phyloP scores from a whole-genome alignment of 108 stramenopile genomes.

The Cyclotella cryptica region DNA sequence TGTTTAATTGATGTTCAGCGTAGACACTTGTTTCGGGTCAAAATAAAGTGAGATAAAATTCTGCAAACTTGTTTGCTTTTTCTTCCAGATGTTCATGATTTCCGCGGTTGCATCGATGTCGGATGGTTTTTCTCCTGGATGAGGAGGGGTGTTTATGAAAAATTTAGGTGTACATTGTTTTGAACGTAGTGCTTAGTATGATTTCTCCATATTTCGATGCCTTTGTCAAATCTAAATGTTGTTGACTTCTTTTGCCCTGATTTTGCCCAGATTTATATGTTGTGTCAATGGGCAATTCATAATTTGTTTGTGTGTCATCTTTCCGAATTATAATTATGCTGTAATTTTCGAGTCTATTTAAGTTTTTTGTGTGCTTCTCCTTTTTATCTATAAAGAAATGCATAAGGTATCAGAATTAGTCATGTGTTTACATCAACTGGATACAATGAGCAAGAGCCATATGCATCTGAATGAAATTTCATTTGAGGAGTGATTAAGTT shows the following conservation, averaged over 20 bases:
- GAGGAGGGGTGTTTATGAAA: not conserved
- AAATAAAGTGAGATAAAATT: conserved; percentile 3
- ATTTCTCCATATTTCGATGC: not conserved
- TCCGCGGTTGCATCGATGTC: not conserved
- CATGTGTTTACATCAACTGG: not conserved
- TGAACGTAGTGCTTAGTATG: not conserved
- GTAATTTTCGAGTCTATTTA: conserved; percentile 1
- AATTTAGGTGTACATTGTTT: conserved; percentile 1
- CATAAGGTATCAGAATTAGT: not conserved
- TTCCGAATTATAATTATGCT: not conserved
- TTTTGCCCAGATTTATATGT: not conserved
- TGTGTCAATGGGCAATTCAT: not conserved
- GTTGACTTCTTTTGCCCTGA: not conserved
- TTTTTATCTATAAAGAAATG: not conserved
- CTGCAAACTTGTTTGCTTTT: not conserved
- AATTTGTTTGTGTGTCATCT: not conserved
- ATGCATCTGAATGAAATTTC: not conserved
- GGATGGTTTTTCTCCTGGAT: not conserved
- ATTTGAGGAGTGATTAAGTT: not conserved
- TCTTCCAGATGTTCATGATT: not conserved
- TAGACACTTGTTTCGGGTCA: not conserved
- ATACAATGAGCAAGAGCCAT: conserved; percentile 3
- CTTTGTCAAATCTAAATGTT: not conserved
- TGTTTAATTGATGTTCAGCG: not conserved
- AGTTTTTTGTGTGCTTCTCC: not conserved